phyloP scores from a whole-genome alignment of 169 alveolate species.

The Plasmodium fragile region DNA sequence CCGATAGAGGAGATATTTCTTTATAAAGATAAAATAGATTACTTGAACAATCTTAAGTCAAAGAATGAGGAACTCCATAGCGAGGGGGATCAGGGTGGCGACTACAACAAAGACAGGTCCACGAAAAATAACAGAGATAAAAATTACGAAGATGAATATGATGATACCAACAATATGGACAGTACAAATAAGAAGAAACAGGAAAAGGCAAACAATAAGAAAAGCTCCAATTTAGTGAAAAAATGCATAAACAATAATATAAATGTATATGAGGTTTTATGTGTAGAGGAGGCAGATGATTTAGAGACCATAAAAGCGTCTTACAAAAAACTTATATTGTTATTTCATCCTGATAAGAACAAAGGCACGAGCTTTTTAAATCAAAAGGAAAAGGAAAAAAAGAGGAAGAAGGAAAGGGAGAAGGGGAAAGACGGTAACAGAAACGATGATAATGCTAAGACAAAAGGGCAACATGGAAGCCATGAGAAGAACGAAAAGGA shows the following conservation, averaged over 20 bases:
- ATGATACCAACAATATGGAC: not conserved
- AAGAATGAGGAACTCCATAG: not conserved
- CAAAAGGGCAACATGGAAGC: not conserved
- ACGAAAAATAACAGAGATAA: slow-evolving; percentile 6
- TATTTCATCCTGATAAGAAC: slow-evolving; percentile 86
- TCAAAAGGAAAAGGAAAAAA: slow-evolving; percentile 72
- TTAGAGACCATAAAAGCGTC: slow-evolving; percentile 78
- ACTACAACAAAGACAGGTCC: not conserved
- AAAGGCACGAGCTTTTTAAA: slow-evolving; percentile 43
- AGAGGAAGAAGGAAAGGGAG: slow-evolving; percentile 70
- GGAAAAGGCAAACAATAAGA: slow-evolving; percentile 39
- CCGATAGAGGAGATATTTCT: slow-evolving; percentile 58
- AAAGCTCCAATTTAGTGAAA: slow-evolving; percentile 75
- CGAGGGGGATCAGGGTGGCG: not conserved
- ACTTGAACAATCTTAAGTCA: slow-evolving; percentile 18
- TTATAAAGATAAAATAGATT: slow-evolving; percentile 63
- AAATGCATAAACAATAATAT: slow-evolving; percentile 80
- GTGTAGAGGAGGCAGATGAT: slow-evolving; percentile 83
- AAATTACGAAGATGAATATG: not conserved
- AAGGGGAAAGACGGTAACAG: slow-evolving; percentile 8
- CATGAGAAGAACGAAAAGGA: slow-evolving; percentile 9
- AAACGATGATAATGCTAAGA: not conserved
- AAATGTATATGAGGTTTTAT: slow-evolving; percentile 81
- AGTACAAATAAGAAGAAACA: slow-evolving; percentile 25
- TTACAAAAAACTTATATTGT: slow-evolving; percentile 81